These are phyloP conservation scores for Clitopilus passeckerianus DNA, from an alignment of 768 basidiomycete species.

Conservation along the genomic window DNA sequence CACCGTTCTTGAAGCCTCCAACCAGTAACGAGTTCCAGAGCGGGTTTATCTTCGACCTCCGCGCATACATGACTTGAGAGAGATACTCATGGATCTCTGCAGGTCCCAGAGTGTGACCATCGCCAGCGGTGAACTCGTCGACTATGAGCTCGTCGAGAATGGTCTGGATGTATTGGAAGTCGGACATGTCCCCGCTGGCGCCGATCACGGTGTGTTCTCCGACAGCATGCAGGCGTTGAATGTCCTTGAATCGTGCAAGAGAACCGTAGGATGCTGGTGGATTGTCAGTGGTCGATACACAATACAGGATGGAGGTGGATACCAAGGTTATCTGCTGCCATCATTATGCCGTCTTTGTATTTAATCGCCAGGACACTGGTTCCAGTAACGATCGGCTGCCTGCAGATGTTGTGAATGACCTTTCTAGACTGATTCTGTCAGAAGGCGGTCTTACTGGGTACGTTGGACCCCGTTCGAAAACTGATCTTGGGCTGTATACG, in stretches of 20 bases:
- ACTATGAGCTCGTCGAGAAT: slow-evolving; percentile 73
- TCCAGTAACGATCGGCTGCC: slow-evolving; percentile 94
- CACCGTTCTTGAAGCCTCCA: slow-evolving; percentile 84
- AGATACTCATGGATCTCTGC: slow-evolving; percentile 92
- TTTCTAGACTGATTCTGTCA: background rate
- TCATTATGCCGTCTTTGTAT: slow-evolving; percentile 96
- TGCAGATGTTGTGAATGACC: slow-evolving; percentile 17
- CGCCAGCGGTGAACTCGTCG: slow-evolving; percentile 76
- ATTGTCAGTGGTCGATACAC: background rate
- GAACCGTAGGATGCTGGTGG: slow-evolving; percentile 89
- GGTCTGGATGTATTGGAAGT: slow-evolving; percentile 90
- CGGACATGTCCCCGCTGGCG: slow-evolving; percentile 94
- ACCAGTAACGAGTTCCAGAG: slow-evolving; percentile 94
- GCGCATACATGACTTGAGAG: slow-evolving; percentile 83
- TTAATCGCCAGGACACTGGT: slow-evolving; percentile 94
- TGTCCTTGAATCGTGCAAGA: slow-evolving; percentile 92
- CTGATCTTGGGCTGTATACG: slow-evolving; percentile 43
- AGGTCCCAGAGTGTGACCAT: slow-evolving; percentile 82
- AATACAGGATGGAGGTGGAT: slow-evolving; percentile 13
- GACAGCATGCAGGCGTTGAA: slow-evolving; percentile 82
- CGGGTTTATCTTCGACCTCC: slow-evolving; percentile 86
- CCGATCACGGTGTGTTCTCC: slow-evolving; percentile 85
- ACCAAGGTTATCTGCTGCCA: slow-evolving; percentile 98
- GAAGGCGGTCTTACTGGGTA: slow-evolving; percentile 60
- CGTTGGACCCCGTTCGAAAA: slow-evolving; percentile 67